Evolutionary conservation across 2,329 filamentous ascomycete species (phyloP).

Genomic region (Verticillium zaregamsianum): DNA sequence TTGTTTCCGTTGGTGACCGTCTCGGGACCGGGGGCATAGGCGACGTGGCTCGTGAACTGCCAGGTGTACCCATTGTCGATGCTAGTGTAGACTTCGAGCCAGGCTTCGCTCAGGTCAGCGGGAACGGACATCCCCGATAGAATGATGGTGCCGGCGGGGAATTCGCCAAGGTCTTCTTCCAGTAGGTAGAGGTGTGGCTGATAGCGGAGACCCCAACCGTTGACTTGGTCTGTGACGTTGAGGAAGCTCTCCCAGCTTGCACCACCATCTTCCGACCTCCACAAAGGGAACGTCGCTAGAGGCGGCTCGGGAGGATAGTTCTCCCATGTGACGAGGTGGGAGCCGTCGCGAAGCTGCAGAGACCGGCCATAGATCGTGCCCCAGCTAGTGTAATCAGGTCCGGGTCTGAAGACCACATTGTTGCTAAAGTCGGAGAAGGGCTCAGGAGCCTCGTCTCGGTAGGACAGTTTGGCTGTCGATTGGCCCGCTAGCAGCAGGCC

Average conservation of each 20-base stretch:
- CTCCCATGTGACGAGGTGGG: constrained; percentile 45
- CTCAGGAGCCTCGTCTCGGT: not conserved
- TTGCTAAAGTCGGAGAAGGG: constrained; percentile 3
- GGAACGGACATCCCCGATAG: constrained; percentile 57
- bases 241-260: constrained; percentile 61
- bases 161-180: constrained; percentile 52
- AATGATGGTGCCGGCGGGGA: constrained; percentile 59
- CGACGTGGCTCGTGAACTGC: constrained; percentile 64
- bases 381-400: constrained; percentile 3
- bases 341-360: not conserved
- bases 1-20: constrained; percentile 60
- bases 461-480: not conserved
- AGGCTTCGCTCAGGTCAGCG: constrained; percentile 54
- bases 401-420: constrained; percentile 3
- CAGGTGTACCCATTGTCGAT: constrained; percentile 57
- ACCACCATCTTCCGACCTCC: constrained; percentile 47
- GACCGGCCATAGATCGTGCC: not conserved
- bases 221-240: constrained; percentile 57
- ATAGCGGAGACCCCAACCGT: constrained; percentile 62
- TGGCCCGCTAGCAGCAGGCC: not conserved
- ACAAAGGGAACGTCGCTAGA: constrained; percentile 50
- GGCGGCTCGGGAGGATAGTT: constrained; percentile 55
- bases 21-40: constrained; percentile 54
- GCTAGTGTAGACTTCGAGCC: constrained; percentile 67
- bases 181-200: constrained; percentile 67